phyloP scores from a whole-genome alignment of 2,329 filamentous ascomycete genomes.

The Dactylellina drechsleri region DNA sequence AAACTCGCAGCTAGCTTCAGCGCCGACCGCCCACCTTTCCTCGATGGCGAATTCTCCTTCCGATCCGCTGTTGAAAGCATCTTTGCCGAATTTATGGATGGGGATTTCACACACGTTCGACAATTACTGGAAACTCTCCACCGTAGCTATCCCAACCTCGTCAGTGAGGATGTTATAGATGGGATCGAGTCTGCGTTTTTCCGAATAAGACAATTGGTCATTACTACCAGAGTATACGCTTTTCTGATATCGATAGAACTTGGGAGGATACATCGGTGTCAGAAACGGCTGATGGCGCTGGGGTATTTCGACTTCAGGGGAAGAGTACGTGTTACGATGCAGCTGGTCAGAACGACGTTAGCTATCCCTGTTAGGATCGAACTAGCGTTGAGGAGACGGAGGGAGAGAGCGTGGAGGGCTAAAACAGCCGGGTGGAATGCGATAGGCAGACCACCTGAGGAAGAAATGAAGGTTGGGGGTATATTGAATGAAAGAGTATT shows the following conservation, averaged over 20 bases:
- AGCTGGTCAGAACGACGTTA: conserved; percentile 62
- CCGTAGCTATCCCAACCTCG: conserved; percentile 61
- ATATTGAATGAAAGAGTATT: conserved; percentile 62
- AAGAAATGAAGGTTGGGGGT: conserved; percentile 56
- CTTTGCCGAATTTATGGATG: conserved; percentile 62
- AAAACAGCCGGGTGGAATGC: conserved; percentile 61
- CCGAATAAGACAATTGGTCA: conserved; percentile 61
- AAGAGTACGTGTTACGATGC: conserved; percentile 61
- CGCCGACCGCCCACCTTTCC: conserved; percentile 59
- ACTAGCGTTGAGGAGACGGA: conserved; percentile 61
- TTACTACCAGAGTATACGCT: conserved; percentile 62
- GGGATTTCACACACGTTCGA: conserved; percentile 62
- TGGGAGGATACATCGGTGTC: conserved; percentile 61
- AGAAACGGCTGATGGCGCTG: conserved; percentile 61
- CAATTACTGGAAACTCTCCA: conserved; percentile 61
- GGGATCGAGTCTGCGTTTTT: conserved; percentile 61
- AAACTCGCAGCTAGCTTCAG: conserved; percentile 57
- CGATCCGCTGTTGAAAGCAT: conserved; percentile 61
- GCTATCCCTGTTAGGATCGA: conserved; percentile 63
- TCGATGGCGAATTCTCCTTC: conserved; percentile 62
- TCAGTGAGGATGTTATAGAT: conserved; percentile 61
- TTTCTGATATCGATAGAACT: conserved; percentile 62
- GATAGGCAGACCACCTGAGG: conserved; percentile 59
- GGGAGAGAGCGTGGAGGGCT: conserved; percentile 62
- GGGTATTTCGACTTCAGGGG: conserved; percentile 62